Evolutionary conservation across 108 stramenopile species (phyloP).

Genomic region (Cyclotella distinguenda): DNA sequence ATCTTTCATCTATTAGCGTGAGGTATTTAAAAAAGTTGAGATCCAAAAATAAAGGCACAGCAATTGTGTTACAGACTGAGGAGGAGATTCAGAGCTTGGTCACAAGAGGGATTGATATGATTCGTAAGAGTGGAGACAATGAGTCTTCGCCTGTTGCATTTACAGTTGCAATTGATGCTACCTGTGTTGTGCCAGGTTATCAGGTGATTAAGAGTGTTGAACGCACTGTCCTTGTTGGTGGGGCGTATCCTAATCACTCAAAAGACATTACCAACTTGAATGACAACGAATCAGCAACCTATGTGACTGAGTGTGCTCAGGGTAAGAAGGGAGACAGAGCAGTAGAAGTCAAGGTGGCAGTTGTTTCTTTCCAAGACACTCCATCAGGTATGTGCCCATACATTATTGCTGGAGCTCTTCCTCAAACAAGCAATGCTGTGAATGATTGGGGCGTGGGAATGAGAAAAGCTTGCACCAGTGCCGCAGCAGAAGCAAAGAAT

Average conservation of each 20-base stretch:
- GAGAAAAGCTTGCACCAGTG: background rate
- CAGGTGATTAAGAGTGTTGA: background rate
- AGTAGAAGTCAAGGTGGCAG: conserved; percentile 12
- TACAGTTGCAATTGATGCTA: conserved; percentile 15
- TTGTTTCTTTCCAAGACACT: conserved; percentile 16
- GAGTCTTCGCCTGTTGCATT: conserved; percentile 5
- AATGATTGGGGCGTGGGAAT: background rate
- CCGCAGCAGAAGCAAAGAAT: conserved; percentile 1
- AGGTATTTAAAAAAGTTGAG: background rate
- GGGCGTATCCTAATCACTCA: conserved; percentile 18
- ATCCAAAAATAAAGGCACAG: background rate
- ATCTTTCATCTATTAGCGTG: background rate
- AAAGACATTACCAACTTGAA: background rate
- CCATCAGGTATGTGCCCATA: conserved; percentile 17
- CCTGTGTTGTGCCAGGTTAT: background rate
- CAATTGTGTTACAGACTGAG: background rate
- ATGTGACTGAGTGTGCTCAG: conserved; percentile 1
- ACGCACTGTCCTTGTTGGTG: conserved; percentile 12
- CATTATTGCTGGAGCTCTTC: background rate
- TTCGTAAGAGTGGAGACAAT: background rate
- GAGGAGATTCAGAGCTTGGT: background rate
- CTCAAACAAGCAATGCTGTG: conserved; percentile 9
- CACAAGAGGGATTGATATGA: background rate
- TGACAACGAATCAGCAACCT: background rate
- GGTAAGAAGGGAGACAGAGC: conserved; percentile 16